Conservation (phyloP, 345 rosid species). For the Gossypium arboreum region DNA sequence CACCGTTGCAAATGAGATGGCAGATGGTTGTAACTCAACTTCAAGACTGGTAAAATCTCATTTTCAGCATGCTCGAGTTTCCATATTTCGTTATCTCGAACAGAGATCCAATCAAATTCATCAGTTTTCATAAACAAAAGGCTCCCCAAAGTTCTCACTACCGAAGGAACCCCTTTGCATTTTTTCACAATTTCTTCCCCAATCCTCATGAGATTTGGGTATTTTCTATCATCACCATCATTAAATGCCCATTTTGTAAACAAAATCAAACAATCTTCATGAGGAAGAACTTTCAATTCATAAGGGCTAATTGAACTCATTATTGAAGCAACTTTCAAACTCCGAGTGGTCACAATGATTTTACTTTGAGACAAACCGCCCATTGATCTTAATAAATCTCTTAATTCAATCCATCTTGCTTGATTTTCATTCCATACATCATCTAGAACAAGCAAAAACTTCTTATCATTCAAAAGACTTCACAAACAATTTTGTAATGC, state of each 20-base stretch:
- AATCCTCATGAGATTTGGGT: neutral
- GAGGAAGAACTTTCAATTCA: neutral
- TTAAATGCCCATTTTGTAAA: neutral
- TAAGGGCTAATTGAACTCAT: neutral
- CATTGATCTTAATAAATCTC: neutral
- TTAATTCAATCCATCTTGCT: neutral
- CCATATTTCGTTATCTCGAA: neutral
- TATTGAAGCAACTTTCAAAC: neutral
- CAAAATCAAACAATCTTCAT: neutral
- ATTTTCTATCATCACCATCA: neutral
- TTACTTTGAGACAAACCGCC: neutral
- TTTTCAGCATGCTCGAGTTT: neutral
- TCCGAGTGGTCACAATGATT: neutral
- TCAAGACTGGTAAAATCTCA: neutral
- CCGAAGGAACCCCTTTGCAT: neutral
- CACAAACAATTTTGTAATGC: neutral
- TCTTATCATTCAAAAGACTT: neutral
- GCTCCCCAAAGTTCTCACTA: neutral
- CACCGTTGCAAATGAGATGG: neutral
- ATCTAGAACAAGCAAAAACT: conserved; percentile 14
- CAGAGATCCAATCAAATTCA: neutral
- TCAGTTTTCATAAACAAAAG: neutral
- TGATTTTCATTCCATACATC: conserved; percentile 12
- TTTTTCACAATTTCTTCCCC: neutral
- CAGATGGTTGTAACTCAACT: neutral